Evolutionary conservation across 805 yeast genomes (phyloP).

Genomic region (Saccharomycopsis sp.): DNA sequence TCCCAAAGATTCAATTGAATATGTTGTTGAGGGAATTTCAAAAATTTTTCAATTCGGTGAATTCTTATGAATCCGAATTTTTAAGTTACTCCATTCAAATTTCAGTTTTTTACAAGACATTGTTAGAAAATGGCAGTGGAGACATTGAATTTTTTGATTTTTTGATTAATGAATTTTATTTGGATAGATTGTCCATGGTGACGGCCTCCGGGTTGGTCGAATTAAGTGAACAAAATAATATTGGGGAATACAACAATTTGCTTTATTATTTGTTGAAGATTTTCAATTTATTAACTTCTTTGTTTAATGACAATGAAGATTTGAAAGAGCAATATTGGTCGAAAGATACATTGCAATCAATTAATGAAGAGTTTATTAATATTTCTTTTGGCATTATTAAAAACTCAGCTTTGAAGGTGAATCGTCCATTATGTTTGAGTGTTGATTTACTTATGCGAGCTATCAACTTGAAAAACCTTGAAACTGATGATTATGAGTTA

Average conservation of each 20-base stretch:
- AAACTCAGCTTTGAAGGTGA: neutral
- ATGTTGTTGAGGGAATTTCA: slow-evolving; percentile 51
- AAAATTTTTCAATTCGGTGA: slow-evolving; percentile 56
- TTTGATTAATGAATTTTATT: slow-evolving; percentile 7
- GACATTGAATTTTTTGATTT: slow-evolving; percentile 2
- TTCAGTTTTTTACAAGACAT: slow-evolving; percentile 7
- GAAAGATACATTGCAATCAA: slow-evolving; percentile 2
- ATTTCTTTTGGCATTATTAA: slow-evolving; percentile 9
- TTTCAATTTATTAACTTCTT: slow-evolving; percentile 1
- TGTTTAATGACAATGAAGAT: slow-evolving; percentile 2
- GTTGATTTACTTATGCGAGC: slow-evolving; percentile 5
- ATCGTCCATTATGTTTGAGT: slow-evolving; percentile 8
- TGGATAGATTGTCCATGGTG: slow-evolving; percentile 7
- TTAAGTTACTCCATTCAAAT: slow-evolving; percentile 38
- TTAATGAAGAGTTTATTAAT: slow-evolving; percentile 24
- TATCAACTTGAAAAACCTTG: slow-evolving; percentile 7
- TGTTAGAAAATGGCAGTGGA: neutral
- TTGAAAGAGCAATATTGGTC: slow-evolving; percentile 3
- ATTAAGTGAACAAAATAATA: neutral
- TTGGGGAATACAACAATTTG: slow-evolving; percentile 1
- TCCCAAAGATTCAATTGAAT: slow-evolving; percentile 48
- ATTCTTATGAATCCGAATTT: slow-evolving; percentile 53
- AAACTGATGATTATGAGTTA: slow-evolving; percentile 15
- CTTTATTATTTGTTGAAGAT: slow-evolving; percentile 5
- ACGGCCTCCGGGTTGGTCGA: slow-evolving; percentile 6